Evolutionary conservation across 352 stramenopile species (phyloP).

Genomic region (Phytophthora europaea): DNA sequence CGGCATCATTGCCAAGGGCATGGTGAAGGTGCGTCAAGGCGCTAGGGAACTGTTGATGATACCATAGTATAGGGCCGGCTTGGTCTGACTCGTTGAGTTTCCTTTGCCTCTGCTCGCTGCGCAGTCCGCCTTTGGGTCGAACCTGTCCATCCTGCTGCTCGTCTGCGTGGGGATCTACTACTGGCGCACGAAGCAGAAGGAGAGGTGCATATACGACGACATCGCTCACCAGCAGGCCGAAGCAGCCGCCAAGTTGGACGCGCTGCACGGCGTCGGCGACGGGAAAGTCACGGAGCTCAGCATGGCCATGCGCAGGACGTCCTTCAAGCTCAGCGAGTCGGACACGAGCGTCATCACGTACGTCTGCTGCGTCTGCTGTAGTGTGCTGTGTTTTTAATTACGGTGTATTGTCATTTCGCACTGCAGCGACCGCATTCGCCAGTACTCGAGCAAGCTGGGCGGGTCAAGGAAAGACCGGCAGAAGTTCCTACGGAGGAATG

Average conservation of each 20-base stretch:
- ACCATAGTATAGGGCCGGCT: neutral
- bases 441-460: constrained; percentile 82
- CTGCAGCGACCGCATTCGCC: constrained; percentile 69
- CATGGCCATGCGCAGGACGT: constrained; percentile 69
- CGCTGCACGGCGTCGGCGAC: constrained; percentile 62
- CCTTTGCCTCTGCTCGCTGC: constrained; percentile 11
- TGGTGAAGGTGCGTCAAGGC: constrained; percentile 63
- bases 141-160: constrained; percentile 72
- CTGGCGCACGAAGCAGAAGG: constrained; percentile 62
- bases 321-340: constrained; percentile 68
- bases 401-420: neutral
- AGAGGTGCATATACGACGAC: constrained; percentile 75
- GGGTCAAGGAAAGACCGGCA: constrained; percentile 70
- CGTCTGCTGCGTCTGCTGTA: constrained; percentile 20
- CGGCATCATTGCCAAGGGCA: constrained; percentile 64
- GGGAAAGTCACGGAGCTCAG: constrained; percentile 56
- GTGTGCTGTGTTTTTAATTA: neutral
- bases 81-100: neutral
- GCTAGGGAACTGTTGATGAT: neutral
- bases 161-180: constrained; percentile 75
- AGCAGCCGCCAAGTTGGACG: constrained; percentile 73
- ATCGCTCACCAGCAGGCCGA: constrained; percentile 70
- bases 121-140: constrained; percentile 72
- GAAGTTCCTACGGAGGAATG: constrained; percentile 73
- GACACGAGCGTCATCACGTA: constrained; percentile 84